Evolutionary conservation across 2,329 filamentous ascomycete genomes (phyloP).

Genomic region (Bipolaris victoriae): DNA sequence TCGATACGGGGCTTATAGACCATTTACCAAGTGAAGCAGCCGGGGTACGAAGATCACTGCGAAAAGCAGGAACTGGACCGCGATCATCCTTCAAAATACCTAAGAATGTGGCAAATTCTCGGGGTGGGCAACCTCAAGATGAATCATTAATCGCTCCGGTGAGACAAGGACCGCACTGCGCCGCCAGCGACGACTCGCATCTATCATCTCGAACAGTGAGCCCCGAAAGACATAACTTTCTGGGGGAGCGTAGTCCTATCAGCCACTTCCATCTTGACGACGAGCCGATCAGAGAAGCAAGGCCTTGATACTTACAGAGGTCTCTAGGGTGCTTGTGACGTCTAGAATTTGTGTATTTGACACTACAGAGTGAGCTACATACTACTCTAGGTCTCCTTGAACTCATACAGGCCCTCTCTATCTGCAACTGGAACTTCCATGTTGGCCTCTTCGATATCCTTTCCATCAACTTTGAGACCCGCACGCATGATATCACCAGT

Average conservation of each 20-base stretch:
- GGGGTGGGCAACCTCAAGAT: neutral
- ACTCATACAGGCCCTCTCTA: constrained; percentile 77
- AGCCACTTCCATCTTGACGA: neutral
- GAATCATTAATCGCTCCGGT: neutral
- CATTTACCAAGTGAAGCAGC: constrained; percentile 1
- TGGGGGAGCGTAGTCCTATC: neutral
- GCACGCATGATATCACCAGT: constrained; percentile 88
- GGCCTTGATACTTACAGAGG: constrained; percentile 3
- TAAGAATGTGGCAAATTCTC: neutral
- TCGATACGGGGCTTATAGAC: neutral
- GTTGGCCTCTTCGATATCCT: constrained; percentile 81
- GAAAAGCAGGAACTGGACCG: neutral
- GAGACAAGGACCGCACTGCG: neutral
- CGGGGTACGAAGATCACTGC: constrained; percentile 9
- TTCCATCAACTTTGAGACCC: constrained; percentile 77
- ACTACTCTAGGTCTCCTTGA: constrained; percentile 57
- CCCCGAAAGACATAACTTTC: neutral
- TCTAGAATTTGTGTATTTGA: neutral
- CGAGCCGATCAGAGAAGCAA: neutral
- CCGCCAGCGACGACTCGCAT: neutral
- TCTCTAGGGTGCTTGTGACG: neutral
- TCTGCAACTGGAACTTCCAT: constrained; percentile 86
- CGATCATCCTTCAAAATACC: neutral
- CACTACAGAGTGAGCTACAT: neutral
- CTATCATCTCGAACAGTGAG: neutral